Conservation (phyloP, 768 basidiomycete species). For the Hypholoma fasciculare region DNA sequence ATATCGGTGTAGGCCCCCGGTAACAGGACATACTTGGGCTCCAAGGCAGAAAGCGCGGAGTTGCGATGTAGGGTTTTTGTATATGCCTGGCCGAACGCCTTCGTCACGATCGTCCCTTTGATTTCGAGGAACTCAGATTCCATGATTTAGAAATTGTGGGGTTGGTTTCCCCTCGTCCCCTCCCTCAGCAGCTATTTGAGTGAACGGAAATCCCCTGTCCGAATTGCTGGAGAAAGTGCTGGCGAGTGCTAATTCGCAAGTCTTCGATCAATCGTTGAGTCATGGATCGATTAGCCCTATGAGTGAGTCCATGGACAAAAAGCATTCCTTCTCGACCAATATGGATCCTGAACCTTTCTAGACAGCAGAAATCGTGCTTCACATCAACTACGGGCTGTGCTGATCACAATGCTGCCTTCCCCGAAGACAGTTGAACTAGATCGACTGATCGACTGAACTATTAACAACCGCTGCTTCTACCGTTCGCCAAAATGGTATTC, state of each 20-base stretch:
- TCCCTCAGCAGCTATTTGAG: background rate
- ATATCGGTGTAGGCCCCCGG: constrained; percentile 5
- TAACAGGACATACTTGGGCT: constrained; percentile 5
- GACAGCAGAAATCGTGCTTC: background rate
- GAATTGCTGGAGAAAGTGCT: background rate
- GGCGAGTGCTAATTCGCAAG: background rate
- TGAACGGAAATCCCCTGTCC: background rate
- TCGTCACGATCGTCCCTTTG: constrained; percentile 1
- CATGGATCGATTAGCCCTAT: background rate
- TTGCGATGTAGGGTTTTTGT: constrained; percentile 3
- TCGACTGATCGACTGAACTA: too few relatives aligned
- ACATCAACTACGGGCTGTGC: background rate
- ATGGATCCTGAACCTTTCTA: background rate
- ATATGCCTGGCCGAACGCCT: background rate
- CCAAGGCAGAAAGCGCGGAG: constrained; percentile 4
- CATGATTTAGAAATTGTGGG: background rate
- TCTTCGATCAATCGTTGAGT: background rate
- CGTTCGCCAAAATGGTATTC: too few relatives aligned
- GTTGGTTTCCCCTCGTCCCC: background rate
- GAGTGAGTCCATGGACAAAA: background rate
- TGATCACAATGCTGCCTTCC: too few relatives aligned
- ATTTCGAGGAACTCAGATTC: background rate
- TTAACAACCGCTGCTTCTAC: too few relatives aligned
- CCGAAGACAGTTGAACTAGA: too few relatives aligned
- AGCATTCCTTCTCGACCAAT: background rate